phyloP scores from a whole-genome alignment of 768 basidiomycete genomes.

The Tremella yokohamensis region DNA sequence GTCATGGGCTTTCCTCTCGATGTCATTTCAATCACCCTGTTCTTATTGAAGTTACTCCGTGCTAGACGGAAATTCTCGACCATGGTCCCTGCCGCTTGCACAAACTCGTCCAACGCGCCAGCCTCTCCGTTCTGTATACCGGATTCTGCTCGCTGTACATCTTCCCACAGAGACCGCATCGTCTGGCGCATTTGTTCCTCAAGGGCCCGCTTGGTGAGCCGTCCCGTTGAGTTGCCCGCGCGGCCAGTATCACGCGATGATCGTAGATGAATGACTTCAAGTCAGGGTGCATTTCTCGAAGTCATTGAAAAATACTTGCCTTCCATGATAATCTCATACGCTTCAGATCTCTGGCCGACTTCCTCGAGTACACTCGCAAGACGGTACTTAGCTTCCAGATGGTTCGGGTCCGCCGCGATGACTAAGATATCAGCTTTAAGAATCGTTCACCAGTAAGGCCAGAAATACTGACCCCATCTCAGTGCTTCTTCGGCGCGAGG shows the following conservation, averaged over 20 bases:
- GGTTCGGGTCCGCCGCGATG: constrained; percentile 65
- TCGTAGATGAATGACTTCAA: constrained; percentile 21
- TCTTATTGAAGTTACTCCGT: constrained; percentile 72
- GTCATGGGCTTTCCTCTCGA: neutral
- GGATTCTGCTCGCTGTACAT: constrained; percentile 57
- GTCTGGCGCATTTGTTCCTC: constrained; percentile 48
- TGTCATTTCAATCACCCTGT: constrained; percentile 58
- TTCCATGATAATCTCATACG: constrained; percentile 77
- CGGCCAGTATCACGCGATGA: neutral
- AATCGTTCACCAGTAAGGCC: neutral
- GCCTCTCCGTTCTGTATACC: constrained; percentile 53
- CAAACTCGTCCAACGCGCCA: constrained; percentile 67
- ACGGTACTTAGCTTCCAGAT: constrained; percentile 81
- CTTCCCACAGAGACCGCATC: constrained; percentile 58
- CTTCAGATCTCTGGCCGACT: constrained; percentile 70
- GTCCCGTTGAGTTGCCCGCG: constrained; percentile 3
- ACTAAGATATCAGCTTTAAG: constrained; percentile 56
- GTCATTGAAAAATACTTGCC: constrained; percentile 54
- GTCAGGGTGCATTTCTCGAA: constrained; percentile 1
- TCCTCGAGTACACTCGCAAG: constrained; percentile 88
- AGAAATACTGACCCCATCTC: constrained; percentile 62
- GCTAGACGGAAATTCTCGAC: constrained; percentile 88
- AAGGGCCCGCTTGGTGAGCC: neutral
- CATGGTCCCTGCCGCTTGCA: constrained; percentile 76
- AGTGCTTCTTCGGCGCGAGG: constrained; percentile 78